Evolutionary conservation across 1,139 yeast species (phyloP).

Genomic region (Entelexis paramagnoliae): DNA sequence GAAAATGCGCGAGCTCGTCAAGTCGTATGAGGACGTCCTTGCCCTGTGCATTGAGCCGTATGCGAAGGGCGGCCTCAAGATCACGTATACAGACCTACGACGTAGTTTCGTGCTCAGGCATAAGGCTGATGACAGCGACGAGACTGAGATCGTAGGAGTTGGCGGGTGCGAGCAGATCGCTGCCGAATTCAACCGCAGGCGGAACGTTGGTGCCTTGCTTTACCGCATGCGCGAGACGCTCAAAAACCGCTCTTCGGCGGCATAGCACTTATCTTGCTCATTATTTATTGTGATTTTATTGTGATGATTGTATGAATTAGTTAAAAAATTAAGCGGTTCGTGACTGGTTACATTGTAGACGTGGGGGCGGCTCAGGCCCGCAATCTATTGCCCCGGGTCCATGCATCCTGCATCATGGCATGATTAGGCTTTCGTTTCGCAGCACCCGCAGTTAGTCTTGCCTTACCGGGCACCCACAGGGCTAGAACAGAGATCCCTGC

Average conservation of each 20-base stretch:
- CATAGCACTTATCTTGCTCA: background rate
- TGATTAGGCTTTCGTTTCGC: no score
- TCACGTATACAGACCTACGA: background rate
- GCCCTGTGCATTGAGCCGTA: background rate
- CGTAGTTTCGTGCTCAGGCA: background rate
- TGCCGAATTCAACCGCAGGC: background rate
- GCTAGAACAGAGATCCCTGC: slow-evolving; percentile 14
- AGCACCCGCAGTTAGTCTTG: no score
- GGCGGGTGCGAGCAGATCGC: background rate
- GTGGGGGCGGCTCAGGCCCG: no score
- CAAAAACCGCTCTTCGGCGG: background rate
- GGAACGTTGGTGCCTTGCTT: slow-evolving; percentile 2
- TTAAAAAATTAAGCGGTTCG: no score
- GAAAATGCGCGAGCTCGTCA: background rate
- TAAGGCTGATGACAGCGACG: background rate
- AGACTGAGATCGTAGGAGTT: background rate
- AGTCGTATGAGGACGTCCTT: background rate
- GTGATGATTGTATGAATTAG: no score
- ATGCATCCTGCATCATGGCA: no score
- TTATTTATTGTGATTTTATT: no score
- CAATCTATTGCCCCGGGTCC: no score
- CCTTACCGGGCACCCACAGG: no score
- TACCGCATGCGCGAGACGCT: slow-evolving; percentile 1
- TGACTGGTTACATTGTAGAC: no score
- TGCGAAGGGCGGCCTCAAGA: background rate